Base-by-base conservation (phyloP, 2,329 filamentous ascomycete species). In the Botryotinia globosa region DNA sequence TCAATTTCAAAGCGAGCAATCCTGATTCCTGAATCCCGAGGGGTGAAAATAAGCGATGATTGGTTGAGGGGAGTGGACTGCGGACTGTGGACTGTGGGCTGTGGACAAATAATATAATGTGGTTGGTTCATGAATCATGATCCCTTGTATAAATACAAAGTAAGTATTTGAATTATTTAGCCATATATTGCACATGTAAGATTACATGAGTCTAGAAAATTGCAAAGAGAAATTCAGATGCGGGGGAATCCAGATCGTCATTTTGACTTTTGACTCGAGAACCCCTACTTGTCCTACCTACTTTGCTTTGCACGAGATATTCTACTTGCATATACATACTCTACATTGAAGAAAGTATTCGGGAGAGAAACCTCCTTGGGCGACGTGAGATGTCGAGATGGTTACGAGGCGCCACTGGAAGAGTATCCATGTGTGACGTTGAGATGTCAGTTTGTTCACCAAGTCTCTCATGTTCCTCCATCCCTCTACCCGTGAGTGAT, bases 211-310 rank as follows among this genome's bases (percentile, higher is more conserved):
- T 62, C 59, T 29, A n/a, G 59, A 42, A n/a, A n/a, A n/a, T n/a
- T n/a, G 18, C 0, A 16, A 37, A 62, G 29, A 42, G 59, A 62
- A 42, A 42, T 29, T 14, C 14, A 6, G 58, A 32, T 63, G 39
- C 61, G 61, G 61, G 61, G 61, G 16, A 63, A 63, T 63, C 61
- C 39, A 63, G 61, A 62, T 62, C 37, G 5, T 62, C 25, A 14
- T 54, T 54, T 54, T 3, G 59, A 62, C 14, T 42, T 22, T 54
- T 7, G 59, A 62, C 14, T 42, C 34, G 37, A 62, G 37, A 42
- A 42, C 59, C 34, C 59, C 59, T 42, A 62, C 25, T 42, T 20
- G 59, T 62, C 20, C 32, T 32, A 4, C 4, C 59, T 18, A 54
- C 37, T n/a, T 22, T 61, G 4, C 37, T 39, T 22, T 61, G 4